Base-by-base conservation (phyloP, 345 rosid species). In the Eutrema yunnanense region DNA sequence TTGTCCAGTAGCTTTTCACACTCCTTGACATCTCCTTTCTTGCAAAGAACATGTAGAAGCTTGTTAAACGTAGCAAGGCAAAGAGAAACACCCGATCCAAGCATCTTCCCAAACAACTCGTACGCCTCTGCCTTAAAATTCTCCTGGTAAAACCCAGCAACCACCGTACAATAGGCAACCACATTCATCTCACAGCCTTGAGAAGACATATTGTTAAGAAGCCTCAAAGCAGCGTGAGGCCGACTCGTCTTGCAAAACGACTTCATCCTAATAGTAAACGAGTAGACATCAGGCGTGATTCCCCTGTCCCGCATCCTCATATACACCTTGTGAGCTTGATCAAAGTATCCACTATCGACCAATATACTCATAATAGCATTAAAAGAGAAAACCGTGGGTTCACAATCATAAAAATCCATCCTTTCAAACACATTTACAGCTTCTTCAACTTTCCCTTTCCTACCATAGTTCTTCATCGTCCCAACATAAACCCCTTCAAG, bases 371-470 rank as follows among this genome's bases (percentile, higher is more conserved):
- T 94, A 56, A 92, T 86, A 4, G 91, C 79, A 56, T 90, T 92
- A 52, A 87, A 83, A 33, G 99, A 89, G 69, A 82, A 78, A 61
- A 92, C 88, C 0, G 96, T 86, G 0, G 89, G 92, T 78, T 79
- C 84, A 14, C 96, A 92, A 55, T 77, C 77, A 36, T 89, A 90
- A 74, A 95, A 92, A 53, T 90, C 97, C 97, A 90, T 88, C 77
- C 97, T 94, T 81, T 92, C 93, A 80, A 95, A 95, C 67, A 88
- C 85, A 70, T 89, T 79, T 5, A 89, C 88, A 38, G 96, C 96
- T 72, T 88, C 92, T 71, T 87, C 96, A 80, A 89, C 81, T 85
- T 78, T 94, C 72, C 85, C 82, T 84, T 84, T 92, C 80, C 81
- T 78, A 34, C 99, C 96, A 62, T 87, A 92, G 50, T 70, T 86